Conservation (phyloP, 805 yeast genomes). For the Nakazawaea ishiwadae region DNA sequence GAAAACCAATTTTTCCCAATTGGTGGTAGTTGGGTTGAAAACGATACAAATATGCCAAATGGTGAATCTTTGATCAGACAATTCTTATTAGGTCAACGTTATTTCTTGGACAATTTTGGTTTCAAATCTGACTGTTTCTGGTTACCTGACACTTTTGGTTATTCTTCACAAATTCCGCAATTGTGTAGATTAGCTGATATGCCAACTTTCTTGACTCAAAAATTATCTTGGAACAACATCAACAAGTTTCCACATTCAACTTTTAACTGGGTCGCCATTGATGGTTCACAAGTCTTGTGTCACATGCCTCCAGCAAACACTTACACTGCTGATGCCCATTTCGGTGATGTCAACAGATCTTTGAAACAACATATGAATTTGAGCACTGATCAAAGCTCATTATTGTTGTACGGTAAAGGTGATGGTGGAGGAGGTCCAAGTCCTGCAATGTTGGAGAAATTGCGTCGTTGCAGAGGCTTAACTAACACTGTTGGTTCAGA, state of each 20-base stretch:
- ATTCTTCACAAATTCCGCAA: conserved; percentile 93
- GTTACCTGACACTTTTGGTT: conserved; percentile 98
- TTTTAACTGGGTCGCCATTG: conserved; percentile 93
- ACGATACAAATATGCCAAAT: conserved; percentile 92
- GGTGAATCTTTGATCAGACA: conserved; percentile 92
- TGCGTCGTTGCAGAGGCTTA: conserved; percentile 87
- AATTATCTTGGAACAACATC: conserved; percentile 94
- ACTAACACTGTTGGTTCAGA: conserved; percentile 69
- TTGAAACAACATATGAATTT: conserved; percentile 78
- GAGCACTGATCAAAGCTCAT: conserved; percentile 73
- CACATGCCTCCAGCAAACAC: conserved; percentile 99
- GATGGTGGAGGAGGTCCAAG: conserved; percentile 99
- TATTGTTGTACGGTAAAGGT: conserved; percentile 86
- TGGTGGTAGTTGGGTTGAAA: conserved; percentile 98
- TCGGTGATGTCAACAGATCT: conserved; percentile 87
- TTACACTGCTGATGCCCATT: conserved; percentile 88
- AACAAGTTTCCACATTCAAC: conserved; percentile 86
- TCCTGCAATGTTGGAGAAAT: conserved; percentile 86
- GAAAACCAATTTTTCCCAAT: conserved; percentile 80
- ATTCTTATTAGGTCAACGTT: conserved; percentile 85
- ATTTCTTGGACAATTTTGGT: conserved; percentile 77
- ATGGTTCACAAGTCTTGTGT: conserved; percentile 87
- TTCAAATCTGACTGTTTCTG: conserved; percentile 72
- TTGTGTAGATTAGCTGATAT: conserved; percentile 84
- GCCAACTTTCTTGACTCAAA: conserved; percentile 84